These are phyloP conservation scores for Gymnopilus junonius DNA, from an alignment of 768 basidiomycete species.

Conservation along the genomic window DNA sequence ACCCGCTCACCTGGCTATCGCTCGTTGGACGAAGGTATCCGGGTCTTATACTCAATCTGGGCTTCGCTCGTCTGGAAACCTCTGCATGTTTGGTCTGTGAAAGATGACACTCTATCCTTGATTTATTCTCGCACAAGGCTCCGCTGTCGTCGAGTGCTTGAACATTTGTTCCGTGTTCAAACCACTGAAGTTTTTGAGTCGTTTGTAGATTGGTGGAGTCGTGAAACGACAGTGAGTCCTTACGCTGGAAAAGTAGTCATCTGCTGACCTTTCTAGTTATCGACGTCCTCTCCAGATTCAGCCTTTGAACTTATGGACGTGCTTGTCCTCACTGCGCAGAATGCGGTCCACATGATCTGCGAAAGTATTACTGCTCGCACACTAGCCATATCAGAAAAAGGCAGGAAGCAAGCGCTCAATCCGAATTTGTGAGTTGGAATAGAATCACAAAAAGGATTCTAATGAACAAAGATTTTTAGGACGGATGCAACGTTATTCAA, in stretches of 20 bases:
- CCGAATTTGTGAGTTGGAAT: slow-evolving; percentile 61
- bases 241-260: neutral
- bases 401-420: slow-evolving; percentile 63
- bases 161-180: slow-evolving; percentile 83
- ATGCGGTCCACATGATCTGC: slow-evolving; percentile 86
- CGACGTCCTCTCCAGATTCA: slow-evolving; percentile 45
- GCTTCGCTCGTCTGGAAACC: slow-evolving; percentile 56
- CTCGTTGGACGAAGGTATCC: slow-evolving; percentile 80
- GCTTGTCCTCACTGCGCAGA: slow-evolving; percentile 84
- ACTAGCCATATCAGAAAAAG: slow-evolving; percentile 57
- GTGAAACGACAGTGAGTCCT: slow-evolving; percentile 50
- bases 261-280: slow-evolving; percentile 33
- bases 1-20: slow-evolving; percentile 75
- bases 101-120: slow-evolving; percentile 69
- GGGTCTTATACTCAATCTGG: slow-evolving; percentile 82
- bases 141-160: slow-evolving; percentile 79
- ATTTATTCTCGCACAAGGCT: slow-evolving; percentile 68
- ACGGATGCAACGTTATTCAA: slow-evolving; percentile 75
- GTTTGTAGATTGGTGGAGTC: slow-evolving; percentile 82
- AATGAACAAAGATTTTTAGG: slow-evolving; percentile 41
- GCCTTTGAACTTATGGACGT: slow-evolving; percentile 86
- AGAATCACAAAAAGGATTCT: neutral
- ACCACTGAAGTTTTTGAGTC: slow-evolving; percentile 85
- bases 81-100: slow-evolving; percentile 49
- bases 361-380: slow-evolving; percentile 76